Percentiles rank a stretch among this genome's conserved stretches.
Evolutionary conservation across 208 protist genomes (phyloP).

Genomic region (Acanthamoeba comandoni): DNA sequence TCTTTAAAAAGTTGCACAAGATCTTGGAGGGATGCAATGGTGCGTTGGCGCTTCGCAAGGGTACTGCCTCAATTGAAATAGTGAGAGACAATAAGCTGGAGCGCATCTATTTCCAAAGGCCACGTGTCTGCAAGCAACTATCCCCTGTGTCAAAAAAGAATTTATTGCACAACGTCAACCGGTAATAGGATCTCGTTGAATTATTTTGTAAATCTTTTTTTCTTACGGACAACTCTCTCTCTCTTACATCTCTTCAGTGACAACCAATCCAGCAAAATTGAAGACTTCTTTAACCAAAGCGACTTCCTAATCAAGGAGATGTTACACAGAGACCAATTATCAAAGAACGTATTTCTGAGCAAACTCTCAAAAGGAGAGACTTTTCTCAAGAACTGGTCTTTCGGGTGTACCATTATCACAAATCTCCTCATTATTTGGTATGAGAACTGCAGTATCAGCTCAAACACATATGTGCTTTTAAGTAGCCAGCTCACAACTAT

Average conservation of each 20-base stretch:
- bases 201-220: not conserved
- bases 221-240: not conserved
- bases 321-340: conserved; percentile 32
- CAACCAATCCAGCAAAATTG: conserved; percentile 62
- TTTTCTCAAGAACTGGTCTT: conserved; percentile 35
- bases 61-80: conserved; percentile 64
- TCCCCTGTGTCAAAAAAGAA: conserved; percentile 9
- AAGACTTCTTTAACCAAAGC: conserved; percentile 66
- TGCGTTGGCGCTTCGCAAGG: conserved; percentile 18
- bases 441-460: too few species aligned
- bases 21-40: conserved; percentile 18
- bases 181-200: conserved; percentile 3
- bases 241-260: conserved; percentile 20
- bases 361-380: conserved; percentile 1
- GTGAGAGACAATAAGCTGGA: conserved; percentile 74
- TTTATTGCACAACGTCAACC: conserved; percentile 66
- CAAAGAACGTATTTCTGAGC: conserved; percentile 4
- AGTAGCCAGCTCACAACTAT: too few species aligned
- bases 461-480: too few species aligned
- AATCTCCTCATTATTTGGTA: conserved; percentile 53
- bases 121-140: conserved; percentile 62
- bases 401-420: conserved; percentile 44
- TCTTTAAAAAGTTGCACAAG: not conserved
- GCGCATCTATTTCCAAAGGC: conserved; percentile 78
- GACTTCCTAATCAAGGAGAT: conserved; percentile 54